Base-by-base conservation (phyloP, 306 rosid genomes). In the Dryas drummondii region DNA sequence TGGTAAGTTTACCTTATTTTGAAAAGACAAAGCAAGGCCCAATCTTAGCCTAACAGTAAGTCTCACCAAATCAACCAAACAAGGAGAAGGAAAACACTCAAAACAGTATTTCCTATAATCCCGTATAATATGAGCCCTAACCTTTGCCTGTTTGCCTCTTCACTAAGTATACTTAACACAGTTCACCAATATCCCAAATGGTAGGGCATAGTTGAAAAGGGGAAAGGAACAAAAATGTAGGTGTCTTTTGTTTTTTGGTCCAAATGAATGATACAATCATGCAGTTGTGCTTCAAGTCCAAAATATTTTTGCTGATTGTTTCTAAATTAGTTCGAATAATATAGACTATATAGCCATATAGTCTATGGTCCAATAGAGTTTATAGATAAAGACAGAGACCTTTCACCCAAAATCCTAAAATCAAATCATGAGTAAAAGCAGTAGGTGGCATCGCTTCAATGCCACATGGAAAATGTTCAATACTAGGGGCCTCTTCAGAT, bases 381-480 rank as follows among this genome's bases (percentile, higher is more conserved):
- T 66, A 13, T 19, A n/a, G 42, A 42, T 15, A 64, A 48, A 49
- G 75, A 60, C 63, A 50, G 22, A 26, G 3, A 51, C 50, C 71
- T 70, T 77, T 70, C 64, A 44, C 46, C 49, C 22, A 61, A 70
- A 66, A 76, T 2, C 27, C 52, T 8, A 55, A 9, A 72, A 51
- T 44, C 48, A 69, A 58, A 8, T 12, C 6, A 32, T 32, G 2
- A 7, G 44, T 49, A 41, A 19, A n/a, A 77, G 53, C 5, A 41
- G 65, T 61, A 6, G 76, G 55, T 61, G 56, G 70, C 12, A 16
- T 5, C 7, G 37, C 65, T 70, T 77, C 57, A 68, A 76, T 67
- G 80, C 54, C 74, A 48, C 44, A 4, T 15, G 72, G 56, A 57
- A 40, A n/a, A 10, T 5, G 37, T 32, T 32, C 32, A 53, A 10